Conservation (phyloP, 1,139 yeast genomes). For the Yamadazyma taylorii region DNA sequence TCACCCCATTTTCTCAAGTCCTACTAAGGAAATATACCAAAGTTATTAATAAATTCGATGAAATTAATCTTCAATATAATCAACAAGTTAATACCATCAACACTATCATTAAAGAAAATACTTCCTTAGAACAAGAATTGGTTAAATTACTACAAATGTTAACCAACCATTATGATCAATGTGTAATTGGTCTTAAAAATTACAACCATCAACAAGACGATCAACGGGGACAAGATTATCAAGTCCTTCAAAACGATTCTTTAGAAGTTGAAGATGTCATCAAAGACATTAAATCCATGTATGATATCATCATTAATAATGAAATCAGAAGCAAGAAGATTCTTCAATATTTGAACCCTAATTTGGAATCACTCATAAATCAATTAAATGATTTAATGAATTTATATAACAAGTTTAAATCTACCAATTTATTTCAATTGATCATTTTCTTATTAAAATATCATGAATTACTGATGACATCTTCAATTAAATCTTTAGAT, state of each 20-base stretch:
- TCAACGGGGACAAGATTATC: no score
- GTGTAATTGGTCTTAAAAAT: conserved; percentile 41
- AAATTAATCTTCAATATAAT: conserved; percentile 3
- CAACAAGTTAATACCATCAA: not conserved
- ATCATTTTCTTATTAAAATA: conserved; percentile 23
- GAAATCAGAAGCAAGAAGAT: conserved; percentile 33
- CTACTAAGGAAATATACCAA: conserved; percentile 17
- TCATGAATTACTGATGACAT: conserved; percentile 13
- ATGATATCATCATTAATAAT: conserved; percentile 39
- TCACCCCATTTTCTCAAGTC: conserved; percentile 17
- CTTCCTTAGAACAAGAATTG: conserved; percentile 64
- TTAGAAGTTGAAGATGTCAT: conserved; percentile 33
- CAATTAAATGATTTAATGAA: conserved; percentile 19
- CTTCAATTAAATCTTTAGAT: conserved; percentile 17
- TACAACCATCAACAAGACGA: no score
- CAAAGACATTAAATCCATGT: conserved; percentile 32
- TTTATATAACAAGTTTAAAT: conserved; percentile 24
- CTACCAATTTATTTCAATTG: conserved; percentile 25
- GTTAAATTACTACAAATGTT: conserved; percentile 69
- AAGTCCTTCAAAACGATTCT: conserved; percentile 36
- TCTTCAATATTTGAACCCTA: conserved; percentile 16
- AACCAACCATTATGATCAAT: conserved; percentile 82
- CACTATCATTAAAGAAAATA: conserved; percentile 39
- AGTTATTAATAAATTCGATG: conserved; percentile 23
- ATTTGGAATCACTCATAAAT: conserved; percentile 19